phyloP scores from a whole-genome alignment of 305 asterid species.

The Lippia alba region DNA sequence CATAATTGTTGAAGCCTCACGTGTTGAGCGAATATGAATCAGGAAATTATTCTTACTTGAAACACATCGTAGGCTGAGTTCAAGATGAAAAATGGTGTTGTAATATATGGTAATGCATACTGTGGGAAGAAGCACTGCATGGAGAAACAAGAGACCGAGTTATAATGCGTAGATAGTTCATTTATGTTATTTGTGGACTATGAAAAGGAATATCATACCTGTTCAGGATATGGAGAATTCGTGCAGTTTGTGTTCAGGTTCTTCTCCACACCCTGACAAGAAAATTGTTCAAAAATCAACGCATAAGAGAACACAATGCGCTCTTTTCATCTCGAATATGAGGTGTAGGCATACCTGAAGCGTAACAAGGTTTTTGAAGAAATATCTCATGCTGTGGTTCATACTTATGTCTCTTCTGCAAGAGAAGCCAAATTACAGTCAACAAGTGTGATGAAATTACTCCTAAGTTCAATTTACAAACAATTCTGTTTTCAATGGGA shows the following conservation, averaged over 20 bases:
- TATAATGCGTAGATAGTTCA: constrained; percentile 12
- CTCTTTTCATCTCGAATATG: background rate
- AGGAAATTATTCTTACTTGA: constrained; percentile 64
- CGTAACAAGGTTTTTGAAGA: constrained; percentile 58
- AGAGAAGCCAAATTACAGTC: constrained; percentile 23
- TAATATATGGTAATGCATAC: constrained; percentile 66
- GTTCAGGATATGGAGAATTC: constrained; percentile 52
- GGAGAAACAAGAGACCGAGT: background rate
- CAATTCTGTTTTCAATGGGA: background rate
- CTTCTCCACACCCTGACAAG: constrained; percentile 63
- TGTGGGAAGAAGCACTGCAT: constrained; percentile 97
- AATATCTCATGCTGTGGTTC: constrained; percentile 74
- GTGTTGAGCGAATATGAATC: background rate
- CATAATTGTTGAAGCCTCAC: background rate
- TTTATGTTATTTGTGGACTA: constrained; percentile 29
- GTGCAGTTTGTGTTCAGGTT: constrained; percentile 79
- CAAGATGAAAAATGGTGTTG: constrained; percentile 81
- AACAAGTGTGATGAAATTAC: background rate
- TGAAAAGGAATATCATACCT: constrained; percentile 46
- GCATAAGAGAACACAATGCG: background rate
- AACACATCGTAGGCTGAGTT: constrained; percentile 88
- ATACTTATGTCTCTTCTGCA: constrained; percentile 78
- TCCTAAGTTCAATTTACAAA: constrained; percentile 1
- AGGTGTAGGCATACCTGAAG: constrained; percentile 57
- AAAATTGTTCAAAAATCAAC: constrained; percentile 16